phyloP scores from a whole-genome alignment of 202 grass and related monocot genomes.

The Panicum virgatum region DNA sequence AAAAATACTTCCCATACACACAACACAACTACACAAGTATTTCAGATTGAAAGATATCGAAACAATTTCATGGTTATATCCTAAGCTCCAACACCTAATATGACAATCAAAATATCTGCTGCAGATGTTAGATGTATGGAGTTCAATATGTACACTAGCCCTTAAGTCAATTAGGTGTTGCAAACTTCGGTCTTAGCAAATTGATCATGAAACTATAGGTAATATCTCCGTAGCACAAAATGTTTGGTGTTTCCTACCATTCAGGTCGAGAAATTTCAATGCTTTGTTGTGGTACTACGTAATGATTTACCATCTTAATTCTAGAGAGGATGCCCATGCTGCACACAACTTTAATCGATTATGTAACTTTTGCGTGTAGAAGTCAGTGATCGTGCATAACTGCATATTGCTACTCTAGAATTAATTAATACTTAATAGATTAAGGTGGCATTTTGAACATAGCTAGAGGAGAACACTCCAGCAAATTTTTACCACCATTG shows the following conservation, averaged over 20 bases:
- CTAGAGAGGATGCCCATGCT: not conserved
- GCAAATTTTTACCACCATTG: not conserved
- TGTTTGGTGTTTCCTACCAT: not conserved
- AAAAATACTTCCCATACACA: not conserved
- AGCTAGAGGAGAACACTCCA: not conserved
- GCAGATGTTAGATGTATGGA: not conserved
- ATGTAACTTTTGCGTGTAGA: not conserved
- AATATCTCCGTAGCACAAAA: not conserved
- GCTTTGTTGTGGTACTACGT: not conserved
- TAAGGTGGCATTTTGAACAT: not conserved
- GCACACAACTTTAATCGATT: not conserved
- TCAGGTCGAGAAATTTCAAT: not conserved
- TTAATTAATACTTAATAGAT: not conserved
- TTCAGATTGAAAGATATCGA: not conserved
- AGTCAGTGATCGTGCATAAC: not conserved
- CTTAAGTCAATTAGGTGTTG: not conserved
- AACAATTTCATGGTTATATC: not conserved
- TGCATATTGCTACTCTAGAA: not conserved
- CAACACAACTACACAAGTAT: too few species aligned
- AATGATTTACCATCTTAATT: not conserved
- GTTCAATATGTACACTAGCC: not conserved
- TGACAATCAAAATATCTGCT: not conserved
- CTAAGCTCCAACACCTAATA: not conserved
- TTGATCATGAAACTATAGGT: not conserved
- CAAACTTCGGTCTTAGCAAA: not conserved